A percentile compares a stretch with the other conserved stretches of the same genome.
Conservation (phyloP, 306 rosid species). For the Styphnolobium japonicum region DNA sequence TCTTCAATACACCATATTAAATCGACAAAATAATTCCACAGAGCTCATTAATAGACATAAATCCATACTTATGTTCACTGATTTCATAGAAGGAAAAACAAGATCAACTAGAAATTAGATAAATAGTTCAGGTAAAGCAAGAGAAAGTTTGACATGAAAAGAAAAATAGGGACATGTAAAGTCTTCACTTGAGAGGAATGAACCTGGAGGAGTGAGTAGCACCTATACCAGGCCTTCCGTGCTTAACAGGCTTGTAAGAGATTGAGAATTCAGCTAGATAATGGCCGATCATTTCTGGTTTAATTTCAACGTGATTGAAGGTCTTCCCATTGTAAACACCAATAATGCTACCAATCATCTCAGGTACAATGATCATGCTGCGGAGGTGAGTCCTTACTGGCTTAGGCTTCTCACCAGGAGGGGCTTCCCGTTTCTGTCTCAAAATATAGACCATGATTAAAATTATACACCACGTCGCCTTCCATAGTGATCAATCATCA, state of each 20-base stretch:
- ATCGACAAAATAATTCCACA: neutral
- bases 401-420: conserved; percentile 29
- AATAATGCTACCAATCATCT: conserved; percentile 19
- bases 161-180: neutral
- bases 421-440: conserved; percentile 30
- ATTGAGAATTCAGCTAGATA: conserved; percentile 32
- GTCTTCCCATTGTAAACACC: conserved; percentile 25
- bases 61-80: neutral
- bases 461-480: neutral
- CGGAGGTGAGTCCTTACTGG: conserved; percentile 27
- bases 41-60: neutral
- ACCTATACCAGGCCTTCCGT: conserved; percentile 32
- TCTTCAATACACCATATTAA: neutral
- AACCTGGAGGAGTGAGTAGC: conserved; percentile 33
- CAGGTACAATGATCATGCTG: conserved; percentile 29
- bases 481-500: neutral
- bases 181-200: conserved; percentile 35
- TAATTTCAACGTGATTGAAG: conserved; percentile 33
- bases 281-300: conserved; percentile 34
- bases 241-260: conserved; percentile 26
- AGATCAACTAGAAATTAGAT: neutral
- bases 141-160: neutral
- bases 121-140: neutral
- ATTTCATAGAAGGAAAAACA: neutral
- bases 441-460: neutral